Base-by-base conservation (phyloP, 2,329 filamentous ascomycete genomes). In the Aaosphaeria pasadenensis region DNA sequence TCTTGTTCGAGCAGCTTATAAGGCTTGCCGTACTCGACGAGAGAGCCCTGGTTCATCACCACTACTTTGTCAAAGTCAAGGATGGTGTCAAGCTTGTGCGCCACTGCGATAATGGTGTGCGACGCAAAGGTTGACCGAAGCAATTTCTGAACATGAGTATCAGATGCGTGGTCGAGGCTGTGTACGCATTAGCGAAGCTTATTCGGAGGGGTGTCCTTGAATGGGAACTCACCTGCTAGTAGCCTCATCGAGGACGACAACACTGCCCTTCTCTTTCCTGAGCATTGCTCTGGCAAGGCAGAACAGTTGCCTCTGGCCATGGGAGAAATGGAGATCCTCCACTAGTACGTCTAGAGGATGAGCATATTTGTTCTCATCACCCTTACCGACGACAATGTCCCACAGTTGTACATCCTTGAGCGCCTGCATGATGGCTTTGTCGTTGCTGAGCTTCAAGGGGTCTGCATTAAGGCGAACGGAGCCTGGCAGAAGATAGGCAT, bases 241-340 rank as follows among this genome's bases (percentile, higher is more conserved):
- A 13, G 66, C 64, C 44, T 69, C 66, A 38, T 69, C 66, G 9
- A 69, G 49, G 7, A 69, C 56, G 6, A 69, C 44, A 2, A 69
- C 45, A 5, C 52, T 59, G 1, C 61, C 53, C 30, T 54, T 59
- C 35, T 62, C 57, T n/a, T 44, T 51, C 24, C 59, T 51, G 6
- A 87, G 63, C 13, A 86, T 72, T 0, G 82, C 84, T 0, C 83
- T 68, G 0, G 80, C 83, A 1, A 88, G 74, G 52, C 78, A 83
- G 55, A 88, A 84, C 0, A 87, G 72, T 57, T 87, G 84, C 40
- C 77, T 77, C 62, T 87, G 84, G 0, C 85, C 85, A 24, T 64
- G 58, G 11, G 57, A 61, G 41, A 68, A 62, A 41, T 67, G 61
- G 7, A 65, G 49, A 44, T 66, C 62, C 5, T 66, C 60, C 11